Conservation (phyloP, 1,284 basidiomycete genomes). For the Hortiboletus rubellus region DNA sequence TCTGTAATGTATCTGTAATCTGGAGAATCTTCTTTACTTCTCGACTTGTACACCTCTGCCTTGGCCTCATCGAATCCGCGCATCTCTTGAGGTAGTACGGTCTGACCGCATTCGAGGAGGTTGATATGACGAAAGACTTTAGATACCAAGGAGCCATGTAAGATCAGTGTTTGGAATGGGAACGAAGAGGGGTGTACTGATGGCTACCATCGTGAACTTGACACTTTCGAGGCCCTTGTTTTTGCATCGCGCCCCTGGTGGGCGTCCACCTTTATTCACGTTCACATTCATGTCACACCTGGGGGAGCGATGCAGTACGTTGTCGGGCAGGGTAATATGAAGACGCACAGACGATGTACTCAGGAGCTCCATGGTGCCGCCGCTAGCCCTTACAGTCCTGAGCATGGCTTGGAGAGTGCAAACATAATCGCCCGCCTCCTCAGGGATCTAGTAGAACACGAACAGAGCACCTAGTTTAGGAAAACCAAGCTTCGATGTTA, state of each 20-base stretch:
- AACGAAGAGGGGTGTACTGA: slow-evolving; percentile 55
- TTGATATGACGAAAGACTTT: slow-evolving; percentile 75
- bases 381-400: slow-evolving; percentile 83
- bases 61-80: slow-evolving; percentile 86
- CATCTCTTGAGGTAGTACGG: slow-evolving; percentile 84
- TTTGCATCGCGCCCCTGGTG: slow-evolving; percentile 87
- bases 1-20: slow-evolving; percentile 99
- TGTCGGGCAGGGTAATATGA: not conserved
- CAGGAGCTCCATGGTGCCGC: slow-evolving; percentile 98
- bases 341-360: slow-evolving; percentile 8
- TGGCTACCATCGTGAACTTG: slow-evolving; percentile 83
- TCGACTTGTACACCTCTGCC: slow-evolving; percentile 78
- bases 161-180: not conserved
- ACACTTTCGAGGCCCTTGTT: slow-evolving; percentile 97
- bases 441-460: slow-evolving; percentile 62
- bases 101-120: slow-evolving; percentile 49
- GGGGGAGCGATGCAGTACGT: slow-evolving; percentile 72
- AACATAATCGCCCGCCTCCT: slow-evolving; percentile 90
- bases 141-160: slow-evolving; percentile 41
- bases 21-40: slow-evolving; percentile 91
- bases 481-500: no score
- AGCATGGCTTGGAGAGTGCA: slow-evolving; percentile 81
- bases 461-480: not conserved
- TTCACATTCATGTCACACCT: slow-evolving; percentile 98
- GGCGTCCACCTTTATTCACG: slow-evolving; percentile 64